These are phyloP conservation scores for Crucibulum laeve DNA, from an alignment of 768 basidiomycete genomes.

Conservation along the genomic window DNA sequence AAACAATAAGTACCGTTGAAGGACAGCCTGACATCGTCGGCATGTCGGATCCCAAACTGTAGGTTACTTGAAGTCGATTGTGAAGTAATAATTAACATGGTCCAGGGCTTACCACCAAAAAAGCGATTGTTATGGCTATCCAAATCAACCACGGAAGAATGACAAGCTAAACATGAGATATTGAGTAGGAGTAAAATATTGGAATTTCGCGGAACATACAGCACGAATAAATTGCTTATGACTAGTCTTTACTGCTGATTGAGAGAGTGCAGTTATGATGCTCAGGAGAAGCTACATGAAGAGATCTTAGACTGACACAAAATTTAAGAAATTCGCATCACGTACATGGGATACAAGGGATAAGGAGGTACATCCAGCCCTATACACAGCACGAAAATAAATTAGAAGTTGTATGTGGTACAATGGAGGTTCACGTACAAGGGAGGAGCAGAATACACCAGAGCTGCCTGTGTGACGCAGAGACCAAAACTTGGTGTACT, in stretches of 20 bases:
- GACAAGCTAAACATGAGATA: conserved; percentile 14
- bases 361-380: conserved; percentile 19
- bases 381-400: conserved; percentile 4
- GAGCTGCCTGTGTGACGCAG: conserved; percentile 25
- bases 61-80: background rate
- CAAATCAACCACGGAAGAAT: conserved; percentile 24
- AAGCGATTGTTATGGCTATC: conserved; percentile 17
- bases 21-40: conserved; percentile 16
- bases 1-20: conserved; percentile 24
- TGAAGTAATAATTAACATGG: background rate
- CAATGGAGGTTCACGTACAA: conserved; percentile 17
- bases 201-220: conserved; percentile 7
- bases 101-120: conserved; percentile 17
- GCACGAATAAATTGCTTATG: conserved; percentile 8
- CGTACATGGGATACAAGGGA: conserved; percentile 23
- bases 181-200: background rate
- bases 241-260: conserved; percentile 12
- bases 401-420: background rate
- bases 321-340: background rate
- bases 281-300: conserved; percentile 21
- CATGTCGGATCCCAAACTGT: conserved; percentile 20
- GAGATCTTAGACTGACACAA: background rate
- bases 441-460: conserved; percentile 27
- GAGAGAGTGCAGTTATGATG: conserved; percentile 21
- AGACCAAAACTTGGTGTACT: conserved; percentile 14